Evolutionary conservation across 352 stramenopile species (phyloP).

Genomic region (Globisporangium acanthophoron): DNA sequence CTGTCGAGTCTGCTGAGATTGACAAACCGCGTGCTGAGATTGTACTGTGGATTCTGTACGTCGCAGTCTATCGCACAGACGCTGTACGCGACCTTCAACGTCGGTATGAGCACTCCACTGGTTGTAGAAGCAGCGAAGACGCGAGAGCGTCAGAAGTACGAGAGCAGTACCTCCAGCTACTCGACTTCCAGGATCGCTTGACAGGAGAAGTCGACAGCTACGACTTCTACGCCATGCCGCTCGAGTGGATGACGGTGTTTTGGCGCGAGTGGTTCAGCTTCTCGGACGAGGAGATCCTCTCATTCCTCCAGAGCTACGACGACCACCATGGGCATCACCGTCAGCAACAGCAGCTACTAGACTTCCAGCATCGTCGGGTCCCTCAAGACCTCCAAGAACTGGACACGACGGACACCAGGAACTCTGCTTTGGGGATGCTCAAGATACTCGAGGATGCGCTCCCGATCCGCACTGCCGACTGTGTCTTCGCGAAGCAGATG

Average conservation of each 20-base stretch:
- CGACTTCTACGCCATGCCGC: slow-evolving; percentile 39
- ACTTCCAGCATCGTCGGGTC: background rate
- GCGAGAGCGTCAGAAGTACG: background rate
- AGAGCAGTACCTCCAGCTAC: slow-evolving; percentile 5
- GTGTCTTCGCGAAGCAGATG: slow-evolving; percentile 21
- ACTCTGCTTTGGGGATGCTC: no score
- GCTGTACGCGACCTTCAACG: background rate
- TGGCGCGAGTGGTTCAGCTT: slow-evolving; percentile 53
- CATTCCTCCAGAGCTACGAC: slow-evolving; percentile 27
- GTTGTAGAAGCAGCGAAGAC: background rate
- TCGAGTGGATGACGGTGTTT: slow-evolving; percentile 46
- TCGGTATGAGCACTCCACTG: background rate
- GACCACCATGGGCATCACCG: slow-evolving; percentile 15
- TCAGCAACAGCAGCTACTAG: background rate
- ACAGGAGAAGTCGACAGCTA: slow-evolving; percentile 30
- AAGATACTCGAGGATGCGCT: background rate
- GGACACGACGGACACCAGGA: no score
- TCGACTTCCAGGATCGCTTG: slow-evolving; percentile 28
- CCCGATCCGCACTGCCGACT: slow-evolving; percentile 6
- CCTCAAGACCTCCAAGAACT: no score
- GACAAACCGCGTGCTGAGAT: background rate
- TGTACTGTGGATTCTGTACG: slow-evolving; percentile 33
- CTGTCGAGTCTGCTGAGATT: background rate
- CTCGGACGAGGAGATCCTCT: slow-evolving; percentile 27
- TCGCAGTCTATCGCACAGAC: slow-evolving; percentile 25